Percentiles rank a stretch among this genome's conserved stretches.
Conservation (phyloP, 345 rosid species). For the Salix exigua region DNA sequence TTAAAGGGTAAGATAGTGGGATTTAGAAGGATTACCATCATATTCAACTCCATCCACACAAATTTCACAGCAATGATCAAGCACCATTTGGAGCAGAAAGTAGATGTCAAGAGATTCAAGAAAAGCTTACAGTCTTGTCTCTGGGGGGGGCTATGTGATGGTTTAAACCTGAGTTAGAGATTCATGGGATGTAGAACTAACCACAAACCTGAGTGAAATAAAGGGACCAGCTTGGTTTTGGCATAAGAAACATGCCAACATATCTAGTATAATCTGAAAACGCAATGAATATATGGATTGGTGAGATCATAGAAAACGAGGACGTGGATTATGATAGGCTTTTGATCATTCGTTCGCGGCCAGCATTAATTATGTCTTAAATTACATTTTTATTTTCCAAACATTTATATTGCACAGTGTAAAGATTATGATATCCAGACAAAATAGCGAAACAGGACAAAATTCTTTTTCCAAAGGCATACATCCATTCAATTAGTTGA, state of each 20-base stretch:
- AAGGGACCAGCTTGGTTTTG: background rate
- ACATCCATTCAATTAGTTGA: background rate
- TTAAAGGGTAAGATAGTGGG: slow-evolving; percentile 35
- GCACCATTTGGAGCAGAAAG: slow-evolving; percentile 9
- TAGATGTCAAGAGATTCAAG: background rate
- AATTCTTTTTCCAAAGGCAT: background rate
- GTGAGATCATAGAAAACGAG: background rate
- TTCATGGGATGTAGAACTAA: background rate
- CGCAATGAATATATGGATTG: background rate
- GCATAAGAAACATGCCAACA: background rate
- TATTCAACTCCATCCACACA: slow-evolving; percentile 12
- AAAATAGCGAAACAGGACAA: background rate
- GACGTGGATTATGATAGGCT: background rate
- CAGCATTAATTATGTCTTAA: background rate
- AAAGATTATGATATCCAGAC: background rate
- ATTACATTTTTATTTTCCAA: background rate
- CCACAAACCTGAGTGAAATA: background rate
- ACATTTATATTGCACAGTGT: background rate
- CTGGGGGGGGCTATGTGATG: background rate
- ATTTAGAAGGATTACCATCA: slow-evolving; percentile 32
- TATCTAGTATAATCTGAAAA: background rate
- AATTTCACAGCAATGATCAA: slow-evolving; percentile 14
- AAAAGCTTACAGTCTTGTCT: slow-evolving; percentile 6
- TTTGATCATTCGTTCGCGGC: background rate
- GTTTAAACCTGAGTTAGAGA: background rate